Evolutionary conservation across 2,329 filamentous ascomycete genomes (phyloP), one percentile per base, ranked within the genome.

Genomic region (Echinosphaeria canescens): DNA sequence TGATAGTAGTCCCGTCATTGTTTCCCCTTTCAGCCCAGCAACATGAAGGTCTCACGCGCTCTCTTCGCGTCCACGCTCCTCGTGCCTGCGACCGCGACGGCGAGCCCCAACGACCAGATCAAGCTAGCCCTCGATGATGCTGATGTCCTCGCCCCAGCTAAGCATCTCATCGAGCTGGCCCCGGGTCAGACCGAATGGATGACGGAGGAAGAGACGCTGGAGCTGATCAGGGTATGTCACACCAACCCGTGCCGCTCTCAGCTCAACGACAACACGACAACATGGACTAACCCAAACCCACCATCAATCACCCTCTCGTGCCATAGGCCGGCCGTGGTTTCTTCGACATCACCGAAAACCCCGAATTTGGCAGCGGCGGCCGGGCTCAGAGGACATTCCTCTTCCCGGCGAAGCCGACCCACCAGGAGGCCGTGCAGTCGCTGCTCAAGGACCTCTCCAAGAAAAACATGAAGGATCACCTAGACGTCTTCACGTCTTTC

Each of bases 141-240:
- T n/a, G n/a, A n/a, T n/a, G n/a, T n/a, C n/a, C 17, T 19, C 17
- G 17, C 17, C 17, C 7, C 17, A 10, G 7, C 6, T 6, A 6
- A 10, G 7, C 10, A 7, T 19, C 17, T 19, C 25, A 71, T 98
- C 34, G 84, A 95, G 54, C 59, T 88, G 15, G 63, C 67, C n/a
- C 81, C 81, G 4, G 81, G 78, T 29, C 62, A 85, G 44, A 84
- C 73, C 14, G 57, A 63, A 58, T 88, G 79, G 76, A 74, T 93
- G 17, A 90, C 80, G 0, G 85, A 95, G 41, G 79, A 92, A 19
- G 72, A 93, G 54, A 98, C 95, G 52, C 93, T 85, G 82, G 71
- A 74, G 48, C 54, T 95, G 35, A 73, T 76, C 42, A 62, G 81
- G 38, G 82, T 90, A 62, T 30, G 67, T 51, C 23, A n/a, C n/a